Base-by-base conservation (phyloP, 805 yeast species). In the Candida suzukii region DNA sequence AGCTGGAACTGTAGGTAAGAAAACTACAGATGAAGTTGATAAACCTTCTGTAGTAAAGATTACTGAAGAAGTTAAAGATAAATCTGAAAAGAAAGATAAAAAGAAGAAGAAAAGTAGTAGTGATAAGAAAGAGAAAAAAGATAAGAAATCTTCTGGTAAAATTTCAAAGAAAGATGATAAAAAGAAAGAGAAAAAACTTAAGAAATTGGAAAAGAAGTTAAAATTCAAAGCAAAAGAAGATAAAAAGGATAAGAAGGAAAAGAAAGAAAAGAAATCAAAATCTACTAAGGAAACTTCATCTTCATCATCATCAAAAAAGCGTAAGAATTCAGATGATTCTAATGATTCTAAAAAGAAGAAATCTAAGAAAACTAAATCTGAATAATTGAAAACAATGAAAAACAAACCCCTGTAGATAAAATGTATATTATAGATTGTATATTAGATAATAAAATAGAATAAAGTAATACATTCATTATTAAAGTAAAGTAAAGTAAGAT, bases 1-100 rank as follows among this genome's bases (percentile, higher is more conserved):
- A 42, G 72, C 74, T 32, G 98, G 97, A 1, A 84, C 95, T 0
- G 74, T 77, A 4, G 80, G 74, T 1, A 57, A 60, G 44, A 35
- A 24, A 25, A 56, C 59, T 10, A 7, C n/a, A 24, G 22, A 12
- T 12, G 20, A 25, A 9, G 21, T 17, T 12, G 19, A 29, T n/a
- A 18, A 20, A 6, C 10, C 20, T 17, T 37, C 21, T 3, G 28
- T 39, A 17, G 45, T 52, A 37, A 45, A 45, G 35, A 42, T 50
- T 35, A 44, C 52, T 39, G 43, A 46, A 31, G 47, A 57, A 46
- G 49, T 49, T 48, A 42, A 54, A 44, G 49, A 46, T 48, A 51
- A 48, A 43, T 47, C 47, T 22, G 49, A 49, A 38, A 50, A 44
- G 40, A 51, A 54, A 43, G 51, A 50, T 41, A 51, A 56, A 50